Evolutionary conservation across 2,329 filamentous ascomycete species (phyloP).

Genomic region (Lasiodiplodia hormozganensis): DNA sequence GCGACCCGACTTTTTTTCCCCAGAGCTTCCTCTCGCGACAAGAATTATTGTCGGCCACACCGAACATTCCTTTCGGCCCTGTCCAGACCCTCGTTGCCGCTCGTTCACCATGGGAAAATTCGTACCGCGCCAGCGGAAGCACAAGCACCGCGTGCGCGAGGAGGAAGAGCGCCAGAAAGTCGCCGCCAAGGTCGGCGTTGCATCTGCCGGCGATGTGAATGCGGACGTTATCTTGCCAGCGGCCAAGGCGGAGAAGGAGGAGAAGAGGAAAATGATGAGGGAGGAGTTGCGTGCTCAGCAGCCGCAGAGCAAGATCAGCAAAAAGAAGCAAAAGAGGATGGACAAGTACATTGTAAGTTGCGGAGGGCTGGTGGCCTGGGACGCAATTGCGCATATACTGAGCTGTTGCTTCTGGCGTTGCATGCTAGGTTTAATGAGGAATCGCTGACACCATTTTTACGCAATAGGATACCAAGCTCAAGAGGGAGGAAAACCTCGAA

Average conservation of each 20-base stretch:
- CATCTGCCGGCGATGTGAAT: slow-evolving; percentile 61
- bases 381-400: background rate
- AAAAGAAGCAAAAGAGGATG: slow-evolving; percentile 71
- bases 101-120: slow-evolving; percentile 45
- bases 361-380: background rate
- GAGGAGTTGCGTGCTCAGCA: slow-evolving; percentile 61
- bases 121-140: slow-evolving; percentile 64
- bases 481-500: slow-evolving; percentile 88
- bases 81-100: background rate
- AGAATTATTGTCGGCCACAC: slow-evolving; percentile 17
- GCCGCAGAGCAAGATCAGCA: slow-evolving; percentile 62
- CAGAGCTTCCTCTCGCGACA: slow-evolving; percentile 2
- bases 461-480: slow-evolving; percentile 80
- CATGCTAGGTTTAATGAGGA: background rate
- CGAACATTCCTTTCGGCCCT: background rate
- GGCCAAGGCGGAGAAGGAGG: slow-evolving; percentile 61
- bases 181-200: slow-evolving; percentile 42
- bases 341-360: slow-evolving; percentile 70
- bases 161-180: slow-evolving; percentile 49
- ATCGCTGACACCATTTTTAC: slow-evolving; percentile 5
- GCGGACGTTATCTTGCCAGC: slow-evolving; percentile 53
- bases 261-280: slow-evolving; percentile 58
- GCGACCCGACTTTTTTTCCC: slow-evolving; percentile 23
- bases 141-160: slow-evolving; percentile 69
- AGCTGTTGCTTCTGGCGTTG: background rate